Conservation (phyloP, 2,329 filamentous ascomycete species). For the Claviceps capensis region DNA sequence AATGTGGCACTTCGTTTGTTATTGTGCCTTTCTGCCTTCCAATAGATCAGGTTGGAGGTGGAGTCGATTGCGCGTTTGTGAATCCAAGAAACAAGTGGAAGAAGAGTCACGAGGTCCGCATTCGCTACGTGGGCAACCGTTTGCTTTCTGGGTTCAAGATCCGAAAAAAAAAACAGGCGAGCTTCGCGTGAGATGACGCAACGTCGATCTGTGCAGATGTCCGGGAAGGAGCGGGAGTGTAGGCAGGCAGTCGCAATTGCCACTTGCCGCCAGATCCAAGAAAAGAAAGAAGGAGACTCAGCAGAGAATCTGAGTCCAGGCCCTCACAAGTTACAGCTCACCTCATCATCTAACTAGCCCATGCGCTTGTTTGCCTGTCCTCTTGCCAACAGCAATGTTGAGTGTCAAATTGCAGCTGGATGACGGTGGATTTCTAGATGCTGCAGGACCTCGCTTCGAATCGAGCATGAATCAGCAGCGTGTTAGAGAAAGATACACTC, state of each 20-base stretch:
- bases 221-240: conserved; percentile 1
- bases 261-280: not conserved
- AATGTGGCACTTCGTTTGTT: not conserved
- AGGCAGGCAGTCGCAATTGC: not conserved
- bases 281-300: not conserved
- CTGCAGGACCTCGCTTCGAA: not conserved
- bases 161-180: conserved; percentile 1
- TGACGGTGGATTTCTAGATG: not conserved
- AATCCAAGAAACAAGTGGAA: not conserved
- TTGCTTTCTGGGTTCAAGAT: not conserved
- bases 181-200: conserved; percentile 3
- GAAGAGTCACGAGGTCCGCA: not conserved
- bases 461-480: not conserved
- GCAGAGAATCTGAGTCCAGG: not conserved
- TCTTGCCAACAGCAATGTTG: not conserved
- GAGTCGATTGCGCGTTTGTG: conserved; percentile 1
- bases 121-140: not conserved
- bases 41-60: not conserved
- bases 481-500: not conserved
- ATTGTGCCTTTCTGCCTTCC: not conserved
- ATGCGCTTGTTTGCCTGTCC: not conserved
- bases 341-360: not conserved
- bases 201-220: not conserved
- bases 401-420: not conserved
- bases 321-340: not conserved